Evolutionary conservation across 176 grass and related monocot species (phyloP).

Genomic region (Triticum timopheevii): DNA sequence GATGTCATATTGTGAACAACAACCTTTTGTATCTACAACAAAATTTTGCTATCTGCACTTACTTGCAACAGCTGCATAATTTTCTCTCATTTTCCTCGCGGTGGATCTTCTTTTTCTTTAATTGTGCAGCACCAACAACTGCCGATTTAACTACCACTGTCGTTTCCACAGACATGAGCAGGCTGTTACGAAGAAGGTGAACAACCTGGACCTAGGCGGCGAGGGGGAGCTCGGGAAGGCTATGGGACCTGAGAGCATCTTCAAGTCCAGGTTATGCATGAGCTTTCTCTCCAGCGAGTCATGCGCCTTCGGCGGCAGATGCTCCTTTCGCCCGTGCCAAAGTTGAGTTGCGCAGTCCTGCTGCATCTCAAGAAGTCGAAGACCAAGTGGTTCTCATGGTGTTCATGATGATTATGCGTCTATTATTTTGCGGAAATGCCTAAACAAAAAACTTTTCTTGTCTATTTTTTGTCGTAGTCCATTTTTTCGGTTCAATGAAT

Average conservation of each 20-base stretch:
- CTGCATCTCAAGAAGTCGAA: too few relatives aligned
- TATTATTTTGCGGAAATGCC: neutral
- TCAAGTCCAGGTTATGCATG: neutral
- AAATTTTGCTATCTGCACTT: neutral
- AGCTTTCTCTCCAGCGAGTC: neutral
- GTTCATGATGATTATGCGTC: neutral
- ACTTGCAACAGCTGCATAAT: neutral
- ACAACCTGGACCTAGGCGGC: slow-evolving; percentile 42
- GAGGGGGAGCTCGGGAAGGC: slow-evolving; percentile 69
- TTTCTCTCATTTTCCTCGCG: too few relatives aligned
- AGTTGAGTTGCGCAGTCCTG: neutral
- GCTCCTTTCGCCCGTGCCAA: neutral
- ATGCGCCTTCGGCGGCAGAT: neutral
- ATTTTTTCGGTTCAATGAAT: too few relatives aligned
- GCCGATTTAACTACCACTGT: slow-evolving; percentile 67
- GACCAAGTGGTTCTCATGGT: too few relatives aligned
- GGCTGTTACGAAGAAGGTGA: slow-evolving; percentile 64
- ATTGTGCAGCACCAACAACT: slow-evolving; percentile 52
- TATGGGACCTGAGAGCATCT: neutral
- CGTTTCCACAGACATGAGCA: neutral
- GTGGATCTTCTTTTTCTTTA: neutral
- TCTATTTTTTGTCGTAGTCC: too few relatives aligned
- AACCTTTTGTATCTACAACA: too few relatives aligned
- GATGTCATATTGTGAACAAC: too few relatives aligned
- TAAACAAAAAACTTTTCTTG: too few relatives aligned